These are phyloP conservation scores for Plasmodium chabaudi DNA, from an alignment of 169 alveolate genomes.

Conservation along the genomic window DNA sequence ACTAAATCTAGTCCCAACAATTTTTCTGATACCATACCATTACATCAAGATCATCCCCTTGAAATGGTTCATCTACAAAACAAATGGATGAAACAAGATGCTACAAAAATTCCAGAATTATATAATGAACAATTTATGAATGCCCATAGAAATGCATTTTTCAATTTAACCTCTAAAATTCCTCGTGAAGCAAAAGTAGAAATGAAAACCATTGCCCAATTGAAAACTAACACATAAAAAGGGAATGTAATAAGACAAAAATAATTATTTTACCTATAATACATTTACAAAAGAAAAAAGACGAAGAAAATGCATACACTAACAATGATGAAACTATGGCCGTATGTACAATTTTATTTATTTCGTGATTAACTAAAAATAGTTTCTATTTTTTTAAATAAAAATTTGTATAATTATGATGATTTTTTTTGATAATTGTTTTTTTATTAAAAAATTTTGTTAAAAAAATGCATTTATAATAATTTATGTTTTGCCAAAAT, in stretches of 20 bases:
- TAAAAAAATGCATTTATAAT: too few species aligned
- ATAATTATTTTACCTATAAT: background rate
- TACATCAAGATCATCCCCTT: constrained; percentile 83
- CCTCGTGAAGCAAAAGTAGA: constrained; percentile 69
- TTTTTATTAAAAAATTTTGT: too few species aligned
- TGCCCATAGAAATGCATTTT: constrained; percentile 80
- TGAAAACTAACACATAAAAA: constrained; percentile 5
- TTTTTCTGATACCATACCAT: constrained; percentile 78
- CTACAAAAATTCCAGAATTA: constrained; percentile 77
- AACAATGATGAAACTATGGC: too few species aligned
- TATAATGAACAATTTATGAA: constrained; percentile 79
- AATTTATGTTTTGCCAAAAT: too few species aligned
- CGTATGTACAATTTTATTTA: too few species aligned
- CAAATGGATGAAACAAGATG: constrained; percentile 80
- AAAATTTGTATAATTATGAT: too few species aligned
- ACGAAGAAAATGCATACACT: too few species aligned
- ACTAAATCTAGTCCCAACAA: constrained; percentile 50
- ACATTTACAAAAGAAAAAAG: too few species aligned
- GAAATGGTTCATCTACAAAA: constrained; percentile 80
- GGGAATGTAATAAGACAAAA: background rate
- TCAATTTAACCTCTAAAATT: constrained; percentile 76
- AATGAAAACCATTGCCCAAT: constrained; percentile 16
- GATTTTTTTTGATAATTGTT: too few species aligned
- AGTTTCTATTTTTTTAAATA: too few species aligned
- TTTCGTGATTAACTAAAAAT: too few species aligned